Evolutionary conservation across 1,284 basidiomycete species (phyloP).

Genomic region (Cutaneotrichosporon sp.): DNA sequence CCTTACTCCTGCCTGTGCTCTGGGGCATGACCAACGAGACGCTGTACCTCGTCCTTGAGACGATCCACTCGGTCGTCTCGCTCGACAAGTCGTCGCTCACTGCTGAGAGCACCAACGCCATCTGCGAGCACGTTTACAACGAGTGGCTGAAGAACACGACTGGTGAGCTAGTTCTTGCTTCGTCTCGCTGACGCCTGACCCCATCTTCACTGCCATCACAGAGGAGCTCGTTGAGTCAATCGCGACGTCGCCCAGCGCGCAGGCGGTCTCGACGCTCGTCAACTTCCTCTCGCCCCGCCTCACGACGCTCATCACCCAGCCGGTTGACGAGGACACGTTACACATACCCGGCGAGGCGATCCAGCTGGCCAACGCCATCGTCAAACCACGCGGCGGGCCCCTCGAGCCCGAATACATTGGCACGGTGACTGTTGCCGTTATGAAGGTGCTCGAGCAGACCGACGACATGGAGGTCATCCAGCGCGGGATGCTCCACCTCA

Average conservation of each 20-base stretch:
- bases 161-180: conserved; percentile 58
- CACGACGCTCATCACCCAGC: conserved; percentile 63
- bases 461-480: conserved; percentile 85
- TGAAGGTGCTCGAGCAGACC: conserved; percentile 64
- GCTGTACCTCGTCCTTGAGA: conserved; percentile 85
- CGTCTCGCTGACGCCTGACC: conserved; percentile 63
- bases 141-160: conserved; percentile 83
- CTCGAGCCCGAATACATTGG: conserved; percentile 76
- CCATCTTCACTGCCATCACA: conserved; percentile 81
- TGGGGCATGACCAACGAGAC: conserved; percentile 80
- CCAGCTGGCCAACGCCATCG: conserved; percentile 72
- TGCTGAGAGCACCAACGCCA: conserved; percentile 62
- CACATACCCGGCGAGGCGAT: conserved; percentile 72
- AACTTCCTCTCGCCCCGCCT: conserved; percentile 71
- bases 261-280: conserved; percentile 58
- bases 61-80: conserved; percentile 72
- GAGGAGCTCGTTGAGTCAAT: conserved; percentile 77
- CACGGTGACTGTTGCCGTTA: conserved; percentile 70
- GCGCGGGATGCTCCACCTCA: conserved; percentile 79
- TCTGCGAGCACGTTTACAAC: conserved; percentile 68
- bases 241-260: conserved; percentile 57
- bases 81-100: conserved; percentile 72
- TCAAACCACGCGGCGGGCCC: conserved; percentile 63
- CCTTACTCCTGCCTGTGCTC: conserved; percentile 80
- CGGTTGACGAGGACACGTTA: conserved; percentile 65